Conservation (phyloP, 2,329 filamentous ascomycete species). For the Paramyrothecium roridum region DNA sequence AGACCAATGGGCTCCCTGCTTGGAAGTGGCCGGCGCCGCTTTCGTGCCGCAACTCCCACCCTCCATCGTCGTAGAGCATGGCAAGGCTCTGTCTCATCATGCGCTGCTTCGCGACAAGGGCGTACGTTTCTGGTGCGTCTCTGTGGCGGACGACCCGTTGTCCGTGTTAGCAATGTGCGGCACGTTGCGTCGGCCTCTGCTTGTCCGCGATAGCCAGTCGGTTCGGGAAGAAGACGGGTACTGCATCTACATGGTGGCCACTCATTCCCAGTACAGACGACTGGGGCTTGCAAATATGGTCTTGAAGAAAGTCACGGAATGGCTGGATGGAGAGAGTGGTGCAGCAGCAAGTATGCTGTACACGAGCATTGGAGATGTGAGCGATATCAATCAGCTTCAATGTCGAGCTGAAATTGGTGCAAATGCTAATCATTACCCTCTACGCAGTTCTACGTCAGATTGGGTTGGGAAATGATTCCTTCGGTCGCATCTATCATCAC, state of each 20-base stretch:
- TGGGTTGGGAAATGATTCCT: not conserved
- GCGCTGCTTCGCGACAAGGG: not conserved
- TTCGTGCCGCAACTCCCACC: not conserved
- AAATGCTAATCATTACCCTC: not conserved
- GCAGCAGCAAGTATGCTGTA: not conserved
- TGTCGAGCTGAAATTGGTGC: not conserved
- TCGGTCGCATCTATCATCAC: not conserved
- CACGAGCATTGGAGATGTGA: not conserved
- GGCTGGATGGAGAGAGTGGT: not conserved
- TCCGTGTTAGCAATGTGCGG: not conserved
- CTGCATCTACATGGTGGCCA: not conserved
- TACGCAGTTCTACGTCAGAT: not conserved
- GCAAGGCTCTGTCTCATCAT: not conserved
- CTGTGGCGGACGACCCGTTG: not conserved
- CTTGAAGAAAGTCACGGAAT: not conserved
- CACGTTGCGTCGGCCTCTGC: not conserved
- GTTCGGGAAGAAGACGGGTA: not conserved
- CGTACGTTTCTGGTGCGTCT: not conserved
- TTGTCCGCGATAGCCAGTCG: not conserved
- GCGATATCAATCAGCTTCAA: not conserved
- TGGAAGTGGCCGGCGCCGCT: not conserved
- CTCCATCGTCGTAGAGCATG: not conserved
- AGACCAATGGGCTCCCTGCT: not conserved
- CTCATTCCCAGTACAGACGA: not conserved
- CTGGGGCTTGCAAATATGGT: not conserved